These are phyloP conservation scores for Hirsutella rhossiliensis DNA, from an alignment of 2,329 filamentous ascomycete species.

Conservation along the genomic window DNA sequence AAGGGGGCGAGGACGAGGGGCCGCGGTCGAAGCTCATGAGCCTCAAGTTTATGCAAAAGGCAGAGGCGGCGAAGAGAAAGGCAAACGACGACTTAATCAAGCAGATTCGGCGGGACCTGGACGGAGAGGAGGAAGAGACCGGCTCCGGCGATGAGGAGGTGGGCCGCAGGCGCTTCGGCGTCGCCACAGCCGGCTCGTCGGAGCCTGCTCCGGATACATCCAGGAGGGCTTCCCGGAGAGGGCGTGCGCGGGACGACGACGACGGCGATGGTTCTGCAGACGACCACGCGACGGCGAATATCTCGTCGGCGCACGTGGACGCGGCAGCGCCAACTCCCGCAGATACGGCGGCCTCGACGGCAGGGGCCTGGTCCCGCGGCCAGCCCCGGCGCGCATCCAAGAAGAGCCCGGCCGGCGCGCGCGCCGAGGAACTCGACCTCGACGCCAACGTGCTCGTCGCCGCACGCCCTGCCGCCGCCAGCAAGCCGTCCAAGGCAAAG, in stretches of 20 bases:
- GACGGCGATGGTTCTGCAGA: conserved; percentile 7
- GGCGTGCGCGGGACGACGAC: conserved; percentile 12
- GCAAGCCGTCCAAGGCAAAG: conserved; percentile 6
- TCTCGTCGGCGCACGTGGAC: neutral
- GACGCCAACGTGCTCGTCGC: conserved; percentile 21
- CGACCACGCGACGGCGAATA: neutral
- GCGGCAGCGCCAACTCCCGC: conserved; percentile 3
- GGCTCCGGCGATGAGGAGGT: conserved; percentile 40
- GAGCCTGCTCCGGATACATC: conserved; percentile 18
- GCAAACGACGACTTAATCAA: conserved; percentile 68
- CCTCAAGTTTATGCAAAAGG: conserved; percentile 92
- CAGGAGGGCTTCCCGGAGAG: conserved; percentile 15
- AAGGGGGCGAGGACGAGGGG: conserved; percentile 32
- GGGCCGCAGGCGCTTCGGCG: conserved; percentile 55
- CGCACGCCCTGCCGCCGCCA: conserved; percentile 13
- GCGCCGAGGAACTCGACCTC: conserved; percentile 27
- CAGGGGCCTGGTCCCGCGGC: conserved; percentile 29
- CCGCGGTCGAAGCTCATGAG: conserved; percentile 58
- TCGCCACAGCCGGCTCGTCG: conserved; percentile 20
- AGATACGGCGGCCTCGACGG: conserved; percentile 13
- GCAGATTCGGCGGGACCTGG: conserved; percentile 60
- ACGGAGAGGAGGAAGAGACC: conserved; percentile 39
- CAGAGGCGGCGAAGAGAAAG: conserved; percentile 65
- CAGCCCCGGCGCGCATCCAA: conserved; percentile 23
- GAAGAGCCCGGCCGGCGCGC: conserved; percentile 17